Evolutionary conservation across 2,329 filamentous ascomycete species (phyloP), one percentile per base, ranked within the genome.

Genomic region (Penicillium sp.): DNA sequence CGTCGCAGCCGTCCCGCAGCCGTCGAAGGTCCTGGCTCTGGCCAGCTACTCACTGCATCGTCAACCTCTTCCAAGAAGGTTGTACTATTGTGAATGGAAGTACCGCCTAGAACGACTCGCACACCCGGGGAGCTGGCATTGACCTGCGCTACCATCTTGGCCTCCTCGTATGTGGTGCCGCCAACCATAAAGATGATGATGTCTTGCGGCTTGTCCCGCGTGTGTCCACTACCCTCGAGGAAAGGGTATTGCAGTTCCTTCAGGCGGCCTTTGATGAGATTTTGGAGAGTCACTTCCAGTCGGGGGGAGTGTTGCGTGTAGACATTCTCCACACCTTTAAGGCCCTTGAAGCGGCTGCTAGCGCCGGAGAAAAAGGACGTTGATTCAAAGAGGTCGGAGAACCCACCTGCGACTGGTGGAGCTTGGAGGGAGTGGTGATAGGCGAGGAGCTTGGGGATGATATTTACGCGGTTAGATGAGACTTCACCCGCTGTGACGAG

Each of bases 291-390:
- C 24, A 84, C 84, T 72, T 97, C 92, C 16, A 99, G 76, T 22
- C 91, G 82, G 0, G 95, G 92, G 6, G 91, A 95, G 73, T 99
- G 94, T 72, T 99, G 95, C 0, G 94, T 99, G 73, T 99, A 99
- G 29, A 99, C 94, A 66, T 99, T 99, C 73, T 99, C 95, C 1
- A 99, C 94, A 2, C 94, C 94, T 70, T 97, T 97, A 14, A 99
- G 81, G 0, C 94, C 94, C 69, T 96, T 96, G 74, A 99, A 92
- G 5, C 92, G 86, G 68, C 88, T 90, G 38, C 91, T 84, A 11
- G 92, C 92, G 13, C 90, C 90, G 0, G 90, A 90, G 74, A 99
- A 96, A 61, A 99, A 93, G 5, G 91, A 93, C 0, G 88, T 85
- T 0, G 90, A 89, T 68, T 97, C 92, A 67, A 99, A 97, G 7